These are phyloP conservation scores for Tulasnella sp. DNA, from an alignment of 768 basidiomycete species.

Conservation along the genomic window DNA sequence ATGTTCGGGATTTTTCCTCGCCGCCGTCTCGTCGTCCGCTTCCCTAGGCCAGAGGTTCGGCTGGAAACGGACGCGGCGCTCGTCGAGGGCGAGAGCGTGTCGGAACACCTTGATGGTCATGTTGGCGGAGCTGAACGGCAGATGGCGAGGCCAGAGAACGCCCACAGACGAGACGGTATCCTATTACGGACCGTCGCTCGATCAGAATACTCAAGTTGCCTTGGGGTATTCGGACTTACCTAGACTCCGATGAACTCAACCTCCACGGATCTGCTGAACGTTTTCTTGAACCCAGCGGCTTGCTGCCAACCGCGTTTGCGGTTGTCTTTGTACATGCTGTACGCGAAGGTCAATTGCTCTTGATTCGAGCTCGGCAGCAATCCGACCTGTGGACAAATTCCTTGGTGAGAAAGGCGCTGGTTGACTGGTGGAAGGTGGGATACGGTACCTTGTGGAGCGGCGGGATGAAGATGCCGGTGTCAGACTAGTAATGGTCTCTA, in stretches of 20 bases:
- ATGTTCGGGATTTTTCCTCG: constrained; percentile 21
- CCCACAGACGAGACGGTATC: constrained; percentile 22
- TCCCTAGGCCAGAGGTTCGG: constrained; percentile 51
- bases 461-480: no score
- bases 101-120: constrained; percentile 19
- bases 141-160: constrained; percentile 15
- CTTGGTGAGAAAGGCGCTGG: no score
- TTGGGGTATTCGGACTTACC: not conserved
- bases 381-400: constrained; percentile 17
- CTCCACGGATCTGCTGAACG: constrained; percentile 16
- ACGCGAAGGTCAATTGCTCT: constrained; percentile 19
- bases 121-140: constrained; percentile 18
- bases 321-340: constrained; percentile 14
- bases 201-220: no score
- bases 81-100: constrained; percentile 13
- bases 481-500: no score
- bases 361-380: constrained; percentile 20
- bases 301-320: constrained; percentile 6
- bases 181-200: not conserved
- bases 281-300: constrained; percentile 18
- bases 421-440: no score
- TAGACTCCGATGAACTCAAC: constrained; percentile 21
- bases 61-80: constrained; percentile 54
- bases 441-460: no score
- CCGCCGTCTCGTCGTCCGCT: constrained; percentile 21